A percentile compares a stretch with the other conserved stretches of the same genome.
These are phyloP conservation scores for Pseudodiploospora longispora DNA, from an alignment of 2,329 filamentous ascomycete species.

Conservation along the genomic window DNA sequence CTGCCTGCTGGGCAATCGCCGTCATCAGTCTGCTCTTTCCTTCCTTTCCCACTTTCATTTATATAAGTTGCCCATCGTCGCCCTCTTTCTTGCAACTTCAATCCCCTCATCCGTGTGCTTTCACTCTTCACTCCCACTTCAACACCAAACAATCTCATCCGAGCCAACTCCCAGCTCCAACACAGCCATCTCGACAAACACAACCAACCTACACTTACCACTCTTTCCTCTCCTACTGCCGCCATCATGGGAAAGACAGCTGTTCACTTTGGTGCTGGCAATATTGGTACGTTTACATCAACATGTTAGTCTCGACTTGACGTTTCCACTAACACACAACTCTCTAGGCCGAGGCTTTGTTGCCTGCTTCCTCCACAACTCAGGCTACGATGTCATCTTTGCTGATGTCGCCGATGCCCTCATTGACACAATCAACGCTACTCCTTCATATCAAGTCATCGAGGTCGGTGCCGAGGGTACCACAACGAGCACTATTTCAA, in stretches of 20 bases:
- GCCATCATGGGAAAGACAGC: slow-evolving; percentile 55
- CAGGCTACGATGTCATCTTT: slow-evolving; percentile 92
- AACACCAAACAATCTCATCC: not conserved
- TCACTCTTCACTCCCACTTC: not conserved
- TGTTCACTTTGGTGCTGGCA: slow-evolving; percentile 79
- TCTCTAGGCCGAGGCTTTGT: slow-evolving; percentile 64
- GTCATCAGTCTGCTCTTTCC: too few species aligned
- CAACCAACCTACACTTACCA: slow-evolving; percentile 3
- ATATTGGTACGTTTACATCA: slow-evolving; percentile 50
- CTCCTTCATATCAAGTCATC: slow-evolving; percentile 78
- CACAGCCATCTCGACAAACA: too few species aligned
- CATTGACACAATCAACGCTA: slow-evolving; percentile 70
- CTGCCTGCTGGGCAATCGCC: too few species aligned
- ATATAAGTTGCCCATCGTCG: too few species aligned
- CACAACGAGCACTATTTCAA: slow-evolving; percentile 73
- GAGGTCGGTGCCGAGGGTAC: slow-evolving; percentile 84
- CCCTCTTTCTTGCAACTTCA: not conserved
- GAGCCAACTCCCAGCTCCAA: too few species aligned
- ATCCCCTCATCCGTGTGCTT: not conserved
- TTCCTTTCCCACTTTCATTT: too few species aligned
- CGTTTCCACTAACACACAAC: slow-evolving; percentile 7
- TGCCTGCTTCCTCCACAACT: slow-evolving; percentile 87
- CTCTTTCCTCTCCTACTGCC: slow-evolving; percentile 8
- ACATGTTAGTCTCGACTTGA: not conserved
- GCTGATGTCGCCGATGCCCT: slow-evolving; percentile 84